phyloP scores from a whole-genome alignment of 805 yeast species.

The Scheffersomyces spartinae region DNA sequence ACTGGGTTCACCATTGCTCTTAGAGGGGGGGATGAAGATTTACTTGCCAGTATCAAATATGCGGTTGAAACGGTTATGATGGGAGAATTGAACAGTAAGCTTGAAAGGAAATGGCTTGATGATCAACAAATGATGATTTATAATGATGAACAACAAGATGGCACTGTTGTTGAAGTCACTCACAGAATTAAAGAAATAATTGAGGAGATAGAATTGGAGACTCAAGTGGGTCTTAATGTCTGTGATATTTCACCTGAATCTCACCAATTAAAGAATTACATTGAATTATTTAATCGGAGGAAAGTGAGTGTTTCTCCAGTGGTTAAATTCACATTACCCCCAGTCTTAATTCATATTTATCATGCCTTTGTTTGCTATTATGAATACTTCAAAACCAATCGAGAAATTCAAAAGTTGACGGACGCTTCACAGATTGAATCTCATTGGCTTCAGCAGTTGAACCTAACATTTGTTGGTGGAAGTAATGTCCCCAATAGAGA shows the following conservation, averaged over 20 bases:
- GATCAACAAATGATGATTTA: neutral
- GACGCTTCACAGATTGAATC: too few species aligned
- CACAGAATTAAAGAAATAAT: too few species aligned
- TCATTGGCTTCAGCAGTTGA: too few species aligned
- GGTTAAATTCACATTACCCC: constrained; percentile 63
- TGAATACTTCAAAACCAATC: too few species aligned
- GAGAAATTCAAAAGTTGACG: too few species aligned
- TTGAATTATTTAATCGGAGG: constrained; percentile 32
- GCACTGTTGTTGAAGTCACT: too few species aligned
- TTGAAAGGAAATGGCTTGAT: constrained; percentile 39
- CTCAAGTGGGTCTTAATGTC: too few species aligned
- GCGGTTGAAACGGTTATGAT: constrained; percentile 73
- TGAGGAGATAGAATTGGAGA: too few species aligned
- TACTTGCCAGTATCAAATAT: constrained; percentile 57
- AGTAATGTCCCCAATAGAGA: constrained; percentile 25
- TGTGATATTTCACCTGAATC: constrained; percentile 15
- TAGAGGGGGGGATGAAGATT: constrained; percentile 64
- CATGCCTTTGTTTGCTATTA: too few species aligned
- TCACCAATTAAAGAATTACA: constrained; percentile 22
- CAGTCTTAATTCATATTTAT: too few species aligned
- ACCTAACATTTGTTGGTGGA: too few species aligned
- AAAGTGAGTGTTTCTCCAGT: constrained; percentile 78
- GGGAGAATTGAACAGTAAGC: constrained; percentile 62
- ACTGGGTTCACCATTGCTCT: constrained; percentile 78
- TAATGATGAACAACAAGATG: too few species aligned